Percentiles rank a stretch among this genome's conserved stretches.
Conservation (phyloP, 2,329 filamentous ascomycete species). For the Alternaria triticimaculans region DNA sequence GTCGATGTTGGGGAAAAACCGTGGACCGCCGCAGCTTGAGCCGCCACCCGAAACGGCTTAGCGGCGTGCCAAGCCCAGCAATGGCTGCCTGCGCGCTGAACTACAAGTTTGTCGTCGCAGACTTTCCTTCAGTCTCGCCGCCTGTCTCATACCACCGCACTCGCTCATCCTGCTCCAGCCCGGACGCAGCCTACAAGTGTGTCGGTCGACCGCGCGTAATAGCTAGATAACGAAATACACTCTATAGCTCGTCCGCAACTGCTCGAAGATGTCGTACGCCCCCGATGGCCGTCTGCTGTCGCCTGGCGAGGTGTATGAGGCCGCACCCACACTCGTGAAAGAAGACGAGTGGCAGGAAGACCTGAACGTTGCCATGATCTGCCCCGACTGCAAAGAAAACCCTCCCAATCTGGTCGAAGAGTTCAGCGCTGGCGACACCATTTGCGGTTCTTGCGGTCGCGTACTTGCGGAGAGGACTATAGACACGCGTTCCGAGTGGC, state of each 20-base stretch:
- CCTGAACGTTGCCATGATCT: constrained; percentile 83
- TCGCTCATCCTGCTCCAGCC: constrained; percentile 22
- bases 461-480: constrained; percentile 91
- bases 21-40: constrained; percentile 25
- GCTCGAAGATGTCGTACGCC: constrained; percentile 38
- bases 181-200: constrained; percentile 16
- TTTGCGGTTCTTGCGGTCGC: constrained; percentile 89
- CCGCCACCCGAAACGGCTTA: constrained; percentile 26
- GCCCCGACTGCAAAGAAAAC: constrained; percentile 85
- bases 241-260: constrained; percentile 7
- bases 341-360: constrained; percentile 74
- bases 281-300: constrained; percentile 49
- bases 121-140: constrained; percentile 10
- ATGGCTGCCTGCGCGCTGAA: constrained; percentile 6
- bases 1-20: constrained; percentile 27
- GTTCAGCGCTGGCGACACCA: constrained; percentile 88
- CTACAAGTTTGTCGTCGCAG: neutral
- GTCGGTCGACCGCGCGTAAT: constrained; percentile 20
- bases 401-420: constrained; percentile 95
- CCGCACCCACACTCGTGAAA: constrained; percentile 41
- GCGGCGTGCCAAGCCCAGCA: constrained; percentile 20
- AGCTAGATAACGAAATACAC: constrained; percentile 20
- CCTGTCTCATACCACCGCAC: constrained; percentile 29
- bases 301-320: constrained; percentile 54
- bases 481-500: constrained; percentile 96